Base-by-base conservation (phyloP, 805 yeast genomes). In the Monosporozyma solicola region DNA sequence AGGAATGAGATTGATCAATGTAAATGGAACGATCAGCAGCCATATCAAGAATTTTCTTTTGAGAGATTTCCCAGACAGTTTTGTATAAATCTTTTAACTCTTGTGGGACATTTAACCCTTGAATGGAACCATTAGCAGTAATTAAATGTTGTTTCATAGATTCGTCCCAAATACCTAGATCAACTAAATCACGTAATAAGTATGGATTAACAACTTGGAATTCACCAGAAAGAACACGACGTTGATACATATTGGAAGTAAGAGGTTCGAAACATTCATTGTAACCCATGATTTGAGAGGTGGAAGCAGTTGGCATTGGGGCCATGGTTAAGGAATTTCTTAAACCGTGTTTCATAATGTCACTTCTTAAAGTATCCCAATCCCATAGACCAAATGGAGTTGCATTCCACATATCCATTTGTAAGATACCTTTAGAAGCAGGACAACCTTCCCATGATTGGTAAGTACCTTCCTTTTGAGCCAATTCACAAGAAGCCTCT, bases 281-380 rank as follows among this genome's bases (percentile, higher is more conserved):
- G 74, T 79, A 87, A 35, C 97, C 97, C 51, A 91, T 75, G 47
- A 91, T 90, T 72, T 90, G 97, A 2, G 98, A 92, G 1, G 98
- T 92, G 0, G 97, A 89, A 1, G 98, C 98, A 10, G 98, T 91
- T 22, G 98, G 98, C 98, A 91, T 91, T 49, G 96, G 94, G 0
- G 94, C 97, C 25, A 91, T 91, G 13, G 90, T 69, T 50, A 91
- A 71, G 2, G 97, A 91, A 72, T 91, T 91, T 63, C 97, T 75
- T 37, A 91, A 61, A 29, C 98, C 98, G 61, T 79, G 66, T 79
- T 70, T 67, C 37, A 71, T 69, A 54, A 92, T 74, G 41, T 77
- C 72, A 8, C 69, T 70, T 67, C 84, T 88, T 59, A 88, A 69
- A 1, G 64, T 57, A 58, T 80, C 85, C 97, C 97, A 91, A 62